Conservation (phyloP, 2,329 filamentous ascomycete species). For the Xylaria sp. region DNA sequence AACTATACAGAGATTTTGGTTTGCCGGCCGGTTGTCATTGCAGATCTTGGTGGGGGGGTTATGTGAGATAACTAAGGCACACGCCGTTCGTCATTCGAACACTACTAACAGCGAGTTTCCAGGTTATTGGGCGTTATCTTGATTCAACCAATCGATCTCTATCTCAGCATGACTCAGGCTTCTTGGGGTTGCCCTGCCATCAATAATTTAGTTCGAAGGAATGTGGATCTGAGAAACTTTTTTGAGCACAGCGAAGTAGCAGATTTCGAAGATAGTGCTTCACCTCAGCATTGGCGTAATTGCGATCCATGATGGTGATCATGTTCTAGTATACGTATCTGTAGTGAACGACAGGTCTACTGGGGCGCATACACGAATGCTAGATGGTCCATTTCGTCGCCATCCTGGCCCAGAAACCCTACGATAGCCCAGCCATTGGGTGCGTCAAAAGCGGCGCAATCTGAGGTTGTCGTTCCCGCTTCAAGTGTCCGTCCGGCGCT, state of each 20-base stretch:
- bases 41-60: not conserved
- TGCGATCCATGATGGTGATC: no score
- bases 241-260: not conserved
- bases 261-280: not conserved
- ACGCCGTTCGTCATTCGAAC: slow-evolving; percentile 1
- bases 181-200: not conserved
- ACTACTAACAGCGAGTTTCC: not conserved
- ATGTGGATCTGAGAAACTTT: not conserved
- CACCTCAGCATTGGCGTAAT: not conserved
- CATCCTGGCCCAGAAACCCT: slow-evolving; percentile 52
- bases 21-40: slow-evolving; percentile 4
- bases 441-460: slow-evolving; percentile 56
- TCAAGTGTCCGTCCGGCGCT: slow-evolving; percentile 58
- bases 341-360: slow-evolving; percentile 39
- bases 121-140: not conserved
- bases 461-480: slow-evolving; percentile 57
- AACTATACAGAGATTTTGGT: not conserved
- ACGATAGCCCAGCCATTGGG: slow-evolving; percentile 57
- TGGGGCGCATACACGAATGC: slow-evolving; percentile 59
- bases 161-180: not conserved
- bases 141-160: not conserved
- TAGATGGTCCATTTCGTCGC: slow-evolving; percentile 66
- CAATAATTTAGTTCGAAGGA: not conserved
- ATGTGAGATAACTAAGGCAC: not conserved
- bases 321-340: not conserved